Conservation (phyloP, 768 basidiomycete species). For the Mycena crocata region DNA sequence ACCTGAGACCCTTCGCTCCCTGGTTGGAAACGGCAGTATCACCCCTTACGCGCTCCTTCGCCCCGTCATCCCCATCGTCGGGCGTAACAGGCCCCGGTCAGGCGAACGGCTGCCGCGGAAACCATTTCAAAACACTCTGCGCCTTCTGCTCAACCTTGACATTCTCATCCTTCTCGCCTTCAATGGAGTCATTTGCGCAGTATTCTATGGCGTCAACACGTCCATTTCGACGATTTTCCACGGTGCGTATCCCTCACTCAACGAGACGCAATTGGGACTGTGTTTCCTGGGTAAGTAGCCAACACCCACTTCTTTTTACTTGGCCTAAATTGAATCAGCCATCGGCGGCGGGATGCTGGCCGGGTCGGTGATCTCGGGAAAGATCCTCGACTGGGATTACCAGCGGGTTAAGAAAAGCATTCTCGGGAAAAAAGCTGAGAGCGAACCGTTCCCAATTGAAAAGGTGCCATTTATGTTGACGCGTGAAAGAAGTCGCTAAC, state of each 20-base stretch:
- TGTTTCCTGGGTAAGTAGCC: slow-evolving; percentile 65
- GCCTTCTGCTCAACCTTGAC: slow-evolving; percentile 65
- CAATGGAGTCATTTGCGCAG: slow-evolving; percentile 63
- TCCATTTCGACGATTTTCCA: slow-evolving; percentile 72
- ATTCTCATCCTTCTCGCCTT: slow-evolving; percentile 64
- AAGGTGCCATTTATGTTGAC: slow-evolving; percentile 39
- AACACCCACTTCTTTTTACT: background rate
- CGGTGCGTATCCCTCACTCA: slow-evolving; percentile 66
- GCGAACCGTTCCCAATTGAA: slow-evolving; percentile 66
- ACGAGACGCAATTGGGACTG: slow-evolving; percentile 75
- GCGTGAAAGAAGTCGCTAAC: background rate
- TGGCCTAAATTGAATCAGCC: slow-evolving; percentile 40
- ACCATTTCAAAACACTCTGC: slow-evolving; percentile 65
- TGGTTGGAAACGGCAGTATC: slow-evolving; percentile 67
- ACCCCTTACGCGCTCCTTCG: slow-evolving; percentile 57
- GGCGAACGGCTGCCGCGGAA: slow-evolving; percentile 39
- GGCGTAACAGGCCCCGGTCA: slow-evolving; percentile 37
- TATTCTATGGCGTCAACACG: slow-evolving; percentile 71
- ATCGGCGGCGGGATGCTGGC: slow-evolving; percentile 78
- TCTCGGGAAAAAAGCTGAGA: slow-evolving; percentile 42
- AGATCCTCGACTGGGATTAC: slow-evolving; percentile 76
- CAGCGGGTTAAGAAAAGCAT: slow-evolving; percentile 50
- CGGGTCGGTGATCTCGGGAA: slow-evolving; percentile 70
- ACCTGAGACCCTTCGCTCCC: slow-evolving; percentile 64
- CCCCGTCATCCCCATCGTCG: slow-evolving; percentile 64